Evolutionary conservation across 345 rosid species (phyloP).

Genomic region (Ceriops zippeliana): DNA sequence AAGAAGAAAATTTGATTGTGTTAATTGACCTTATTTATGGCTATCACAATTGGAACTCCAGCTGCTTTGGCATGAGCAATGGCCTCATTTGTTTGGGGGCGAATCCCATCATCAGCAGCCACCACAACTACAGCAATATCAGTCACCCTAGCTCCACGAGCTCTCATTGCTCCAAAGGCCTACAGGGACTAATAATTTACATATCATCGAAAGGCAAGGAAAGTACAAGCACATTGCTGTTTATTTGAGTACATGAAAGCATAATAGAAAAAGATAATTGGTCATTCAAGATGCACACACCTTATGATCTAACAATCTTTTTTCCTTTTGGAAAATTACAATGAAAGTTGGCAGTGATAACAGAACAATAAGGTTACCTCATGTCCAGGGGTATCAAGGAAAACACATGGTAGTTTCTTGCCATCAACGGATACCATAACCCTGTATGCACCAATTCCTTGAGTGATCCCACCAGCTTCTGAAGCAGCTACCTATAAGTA

Average conservation of each 20-base stretch:
- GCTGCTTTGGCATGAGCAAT: slow-evolving; percentile 98
- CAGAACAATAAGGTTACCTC: slow-evolving; percentile 50
- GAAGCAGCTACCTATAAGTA: slow-evolving; percentile 78
- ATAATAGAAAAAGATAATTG: slow-evolving; percentile 1
- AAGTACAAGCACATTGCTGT: slow-evolving; percentile 8
- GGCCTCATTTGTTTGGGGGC: slow-evolving; percentile 98
- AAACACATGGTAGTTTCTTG: slow-evolving; percentile 72
- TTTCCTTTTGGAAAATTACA: slow-evolving; percentile 7
- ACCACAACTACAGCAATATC: slow-evolving; percentile 94
- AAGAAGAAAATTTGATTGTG: slow-evolving; percentile 11
- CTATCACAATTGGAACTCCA: slow-evolving; percentile 86
- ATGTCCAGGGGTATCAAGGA: slow-evolving; percentile 99
- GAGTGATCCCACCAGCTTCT: slow-evolving; percentile 98
- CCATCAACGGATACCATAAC: slow-evolving; percentile 83
- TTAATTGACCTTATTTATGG: slow-evolving; percentile 74
- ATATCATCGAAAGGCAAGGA: slow-evolving; percentile 26
- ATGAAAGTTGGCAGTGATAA: neutral
- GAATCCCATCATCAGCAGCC: slow-evolving; percentile 98
- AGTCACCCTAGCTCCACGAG: slow-evolving; percentile 97
- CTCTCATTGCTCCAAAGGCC: slow-evolving; percentile 99
- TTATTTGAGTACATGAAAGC: slow-evolving; percentile 12
- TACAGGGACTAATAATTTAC: slow-evolving; percentile 37
- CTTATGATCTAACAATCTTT: slow-evolving; percentile 13
- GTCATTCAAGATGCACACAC: slow-evolving; percentile 5
- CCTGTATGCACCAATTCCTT: slow-evolving; percentile 95